Conservation (phyloP, 371 early-diverging fungal genomes). For the Syncephalastrum sp. region DNA sequence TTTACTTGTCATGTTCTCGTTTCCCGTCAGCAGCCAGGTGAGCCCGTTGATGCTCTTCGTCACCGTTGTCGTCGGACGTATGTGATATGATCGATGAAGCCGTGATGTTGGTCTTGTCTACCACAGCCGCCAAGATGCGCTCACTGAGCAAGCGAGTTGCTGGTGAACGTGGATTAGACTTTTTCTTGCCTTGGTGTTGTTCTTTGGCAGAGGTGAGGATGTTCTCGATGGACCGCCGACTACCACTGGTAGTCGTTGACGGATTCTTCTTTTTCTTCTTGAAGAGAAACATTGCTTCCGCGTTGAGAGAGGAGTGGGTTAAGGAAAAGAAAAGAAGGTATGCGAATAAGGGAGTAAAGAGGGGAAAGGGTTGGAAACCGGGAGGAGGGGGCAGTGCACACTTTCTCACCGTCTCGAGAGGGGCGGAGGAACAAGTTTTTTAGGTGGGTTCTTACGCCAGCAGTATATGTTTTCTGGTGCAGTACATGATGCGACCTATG, state of each 20-base stretch:
- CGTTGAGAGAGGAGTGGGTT: too few species aligned
- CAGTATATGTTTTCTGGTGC: too few species aligned
- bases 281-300: constrained; percentile 9
- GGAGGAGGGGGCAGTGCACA: background rate
- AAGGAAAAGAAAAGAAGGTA: background rate
- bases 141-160: constrained; percentile 16
- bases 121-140: constrained; percentile 6
- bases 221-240: background rate
- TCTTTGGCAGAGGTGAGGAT: background rate
- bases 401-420: background rate
- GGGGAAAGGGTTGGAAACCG: constrained; percentile 8
- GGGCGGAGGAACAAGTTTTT: background rate
- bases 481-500: too few species aligned
- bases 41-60: too few species aligned
- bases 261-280: constrained; percentile 8
- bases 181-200: constrained; percentile 7
- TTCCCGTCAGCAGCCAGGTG: too few species aligned
- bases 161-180: constrained; percentile 4
- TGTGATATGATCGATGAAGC: background rate
- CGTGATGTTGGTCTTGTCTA: constrained; percentile 11
- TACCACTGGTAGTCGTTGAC: background rate
- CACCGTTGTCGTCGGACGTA: too few species aligned
- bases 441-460: background rate
- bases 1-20: too few species aligned
- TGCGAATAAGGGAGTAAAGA: background rate